Percentiles rank a stretch among this genome's conserved stretches.
Evolutionary conservation across 208 protist species (phyloP).

Genomic region (Acanthamoeba lenticulata): DNA sequence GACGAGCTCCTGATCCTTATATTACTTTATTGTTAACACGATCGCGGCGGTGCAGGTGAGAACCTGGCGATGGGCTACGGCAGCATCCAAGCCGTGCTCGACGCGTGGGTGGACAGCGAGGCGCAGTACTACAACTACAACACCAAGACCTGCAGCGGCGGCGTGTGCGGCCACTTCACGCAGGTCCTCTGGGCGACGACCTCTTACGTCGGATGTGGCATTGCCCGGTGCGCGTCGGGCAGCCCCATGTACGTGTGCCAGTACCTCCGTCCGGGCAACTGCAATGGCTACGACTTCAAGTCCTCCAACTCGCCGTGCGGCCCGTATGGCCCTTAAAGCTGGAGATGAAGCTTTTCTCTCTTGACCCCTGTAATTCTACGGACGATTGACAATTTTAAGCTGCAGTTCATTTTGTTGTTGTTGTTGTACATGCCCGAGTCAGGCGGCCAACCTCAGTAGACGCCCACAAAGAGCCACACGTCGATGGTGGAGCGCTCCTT

Average conservation of each 20-base stretch:
- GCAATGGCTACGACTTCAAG: conserved; percentile 28
- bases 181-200: conserved; percentile 58
- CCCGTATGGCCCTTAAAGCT: no score
- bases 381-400: no score
- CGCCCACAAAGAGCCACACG: background rate
- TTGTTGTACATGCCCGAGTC: no score
- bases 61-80: conserved; percentile 4
- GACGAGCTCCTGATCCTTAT: no score
- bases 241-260: conserved; percentile 12
- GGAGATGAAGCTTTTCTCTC: no score
- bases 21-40: no score
- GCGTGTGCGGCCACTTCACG: conserved; percentile 65
- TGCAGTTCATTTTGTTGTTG: no score
- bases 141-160: background rate
- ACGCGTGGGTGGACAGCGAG: background rate
- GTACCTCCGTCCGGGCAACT: conserved; percentile 15
- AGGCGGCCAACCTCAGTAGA: no score
- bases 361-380: no score
- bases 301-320: no score
- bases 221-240: background rate
- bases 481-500: background rate
- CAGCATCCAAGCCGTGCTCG: background rate
- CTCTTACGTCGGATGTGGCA: conserved; percentile 53
- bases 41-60: no score
- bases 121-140: conserved; percentile 6